These are phyloP conservation scores for Cyberlindnera mississippiensis DNA, from an alignment of 805 yeast genomes.

Conservation along the genomic window DNA sequence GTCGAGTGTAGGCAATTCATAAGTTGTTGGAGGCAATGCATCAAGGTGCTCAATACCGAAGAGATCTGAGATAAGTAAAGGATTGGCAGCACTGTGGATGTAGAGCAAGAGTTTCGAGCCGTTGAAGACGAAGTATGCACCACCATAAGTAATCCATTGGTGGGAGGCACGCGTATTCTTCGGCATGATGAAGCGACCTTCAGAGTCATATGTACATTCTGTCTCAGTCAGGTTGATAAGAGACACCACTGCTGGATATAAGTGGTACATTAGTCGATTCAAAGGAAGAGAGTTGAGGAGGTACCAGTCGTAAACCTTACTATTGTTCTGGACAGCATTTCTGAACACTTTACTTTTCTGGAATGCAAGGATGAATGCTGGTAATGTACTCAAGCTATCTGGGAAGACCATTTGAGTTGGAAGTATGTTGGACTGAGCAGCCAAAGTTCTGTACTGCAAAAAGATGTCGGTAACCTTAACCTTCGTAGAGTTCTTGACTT, in stretches of 20 bases:
- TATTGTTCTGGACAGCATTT: constrained; percentile 49
- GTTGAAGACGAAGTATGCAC: constrained; percentile 74
- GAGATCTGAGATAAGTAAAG: constrained; percentile 64
- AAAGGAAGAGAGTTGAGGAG: constrained; percentile 51
- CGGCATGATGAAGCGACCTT: constrained; percentile 47
- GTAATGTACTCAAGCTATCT: constrained; percentile 67
- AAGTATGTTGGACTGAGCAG: constrained; percentile 39
- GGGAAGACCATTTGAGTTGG: constrained; percentile 77
- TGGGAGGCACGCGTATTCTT: constrained; percentile 42
- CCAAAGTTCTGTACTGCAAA: constrained; percentile 51
- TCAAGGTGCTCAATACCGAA: constrained; percentile 52
- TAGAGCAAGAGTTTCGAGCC: constrained; percentile 58
- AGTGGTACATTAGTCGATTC: constrained; percentile 52
- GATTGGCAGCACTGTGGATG: constrained; percentile 67
- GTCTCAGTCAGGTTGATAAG: constrained; percentile 58
- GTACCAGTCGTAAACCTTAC: constrained; percentile 51
- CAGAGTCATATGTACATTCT: constrained; percentile 48
- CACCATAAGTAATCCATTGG: constrained; percentile 50
- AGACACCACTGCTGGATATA: constrained; percentile 79
- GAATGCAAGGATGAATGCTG: constrained; percentile 63
- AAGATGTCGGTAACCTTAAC: constrained; percentile 51
- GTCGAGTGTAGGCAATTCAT: constrained; percentile 65
- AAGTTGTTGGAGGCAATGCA: constrained; percentile 26
- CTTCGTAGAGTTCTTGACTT: constrained; percentile 49
- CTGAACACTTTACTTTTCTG: constrained; percentile 63